Percentiles rank a stretch among this genome's conserved stretches.
These are phyloP conservation scores for Ophiostoma tasmaniense DNA, from an alignment of 2,329 filamentous ascomycete genomes.

Conservation along the genomic window DNA sequence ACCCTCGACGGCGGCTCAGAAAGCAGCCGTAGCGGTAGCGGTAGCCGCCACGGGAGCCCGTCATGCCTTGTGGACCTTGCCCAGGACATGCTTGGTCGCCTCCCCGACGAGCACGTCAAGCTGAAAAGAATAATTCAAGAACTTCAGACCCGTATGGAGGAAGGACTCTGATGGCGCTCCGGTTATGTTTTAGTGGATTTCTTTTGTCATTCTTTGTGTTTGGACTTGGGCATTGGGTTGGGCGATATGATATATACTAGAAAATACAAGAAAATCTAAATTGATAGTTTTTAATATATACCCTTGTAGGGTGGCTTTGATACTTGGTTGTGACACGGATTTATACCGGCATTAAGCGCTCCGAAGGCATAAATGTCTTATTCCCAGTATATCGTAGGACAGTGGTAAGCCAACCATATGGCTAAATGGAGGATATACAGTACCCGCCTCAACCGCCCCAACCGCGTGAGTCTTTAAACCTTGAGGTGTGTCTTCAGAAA, in stretches of 20 bases:
- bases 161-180: neutral
- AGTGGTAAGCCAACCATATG: neutral
- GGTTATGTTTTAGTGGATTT: neutral
- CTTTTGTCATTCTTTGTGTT: neutral
- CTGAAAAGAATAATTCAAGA: neutral
- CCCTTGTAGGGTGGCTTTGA: neutral
- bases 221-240: neutral
- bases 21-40: neutral
- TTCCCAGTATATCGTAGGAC: neutral
- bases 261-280: neutral
- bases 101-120: neutral
- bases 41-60: neutral
- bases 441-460: neutral
- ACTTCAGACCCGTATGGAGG: neutral
- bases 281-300: neutral
- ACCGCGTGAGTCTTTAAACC: neutral
- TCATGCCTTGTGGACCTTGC: neutral
- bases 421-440: neutral
- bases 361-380: neutral
- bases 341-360: neutral
- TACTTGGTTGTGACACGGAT: neutral
- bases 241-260: neutral
- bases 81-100: neutral
- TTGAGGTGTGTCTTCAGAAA: neutral
- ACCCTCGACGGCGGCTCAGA: neutral